Base-by-base conservation (phyloP, 331 rosid genomes). In the Saraca asoca region DNA sequence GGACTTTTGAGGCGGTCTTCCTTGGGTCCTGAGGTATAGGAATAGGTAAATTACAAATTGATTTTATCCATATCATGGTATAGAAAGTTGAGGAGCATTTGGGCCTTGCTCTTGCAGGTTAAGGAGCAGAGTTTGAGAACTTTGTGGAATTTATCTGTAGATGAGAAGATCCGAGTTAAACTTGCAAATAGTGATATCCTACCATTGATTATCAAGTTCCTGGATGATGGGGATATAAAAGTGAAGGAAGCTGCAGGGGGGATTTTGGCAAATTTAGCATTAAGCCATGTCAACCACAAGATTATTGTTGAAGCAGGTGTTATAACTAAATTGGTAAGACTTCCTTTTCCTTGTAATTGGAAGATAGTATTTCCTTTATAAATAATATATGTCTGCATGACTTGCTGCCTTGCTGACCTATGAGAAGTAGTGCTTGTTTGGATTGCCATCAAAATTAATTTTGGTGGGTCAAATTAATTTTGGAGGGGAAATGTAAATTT, bases 221-320 rank as follows among this genome's bases (percentile, higher is more conserved):
- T 92, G 44, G 96, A 83, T 46, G 95, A 83, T 6, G 95, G 87
- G 75, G 88, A 89, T 67, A 58, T 79, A 58, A 75, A 56, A 77
- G 91, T 92, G 72, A 79, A 85, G 81, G 96, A 89, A 80, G 95
- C 93, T 54, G 92, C 95, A 0, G 93, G 85, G 18, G 95, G 95
- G 68, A 74, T 92, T 78, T 74, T 92, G 74, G 95, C 91, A 51
- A 92, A 85, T 80, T 77, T 92, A 71, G 85, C 96, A 58, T 55
- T 85, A 75, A 80, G 76, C 51, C 84, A 63, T 33, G 78, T 44
- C 69, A 92, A 74, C 79, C 96, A 85, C 60, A 69, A 58, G 68
- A 70, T 78, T 51, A 77, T 92, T 85, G 95, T 92, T 54, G 98
- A 92, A 85, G 81, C 78, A 51, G 96, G 95, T 75, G 86, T 80